These are phyloP conservation scores for Fusarium cyanostomum DNA, from an alignment of 2,329 filamentous ascomycete species.

Conservation along the genomic window DNA sequence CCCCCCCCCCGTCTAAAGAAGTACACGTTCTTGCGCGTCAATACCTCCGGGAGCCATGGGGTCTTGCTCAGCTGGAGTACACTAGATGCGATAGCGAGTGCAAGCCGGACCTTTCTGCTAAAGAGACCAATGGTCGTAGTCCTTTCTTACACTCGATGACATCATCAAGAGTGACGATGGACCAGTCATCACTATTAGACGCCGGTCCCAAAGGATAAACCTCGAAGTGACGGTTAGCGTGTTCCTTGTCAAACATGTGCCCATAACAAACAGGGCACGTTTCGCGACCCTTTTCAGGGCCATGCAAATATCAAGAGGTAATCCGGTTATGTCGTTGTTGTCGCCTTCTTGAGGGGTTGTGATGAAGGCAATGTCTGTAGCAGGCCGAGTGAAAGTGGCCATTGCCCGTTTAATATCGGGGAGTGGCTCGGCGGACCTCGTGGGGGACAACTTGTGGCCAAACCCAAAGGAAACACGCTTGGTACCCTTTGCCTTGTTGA, in stretches of 20 bases:
- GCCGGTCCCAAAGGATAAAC: not conserved
- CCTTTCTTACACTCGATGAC: not conserved
- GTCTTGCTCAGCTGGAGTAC: constrained; percentile 33
- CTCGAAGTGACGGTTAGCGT: not conserved
- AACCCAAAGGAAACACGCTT: not conserved
- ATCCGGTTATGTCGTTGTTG: accelerated
- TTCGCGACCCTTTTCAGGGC: not conserved
- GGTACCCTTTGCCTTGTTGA: not conserved
- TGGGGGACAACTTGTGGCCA: not conserved
- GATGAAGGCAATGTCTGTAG: not conserved
- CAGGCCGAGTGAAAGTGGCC: not conserved
- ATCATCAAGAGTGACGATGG: constrained; percentile 7
- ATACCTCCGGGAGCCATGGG: constrained; percentile 14
- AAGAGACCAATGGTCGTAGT: not conserved
- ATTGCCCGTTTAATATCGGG: not conserved
- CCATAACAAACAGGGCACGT: constrained; percentile 10
- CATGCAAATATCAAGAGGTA: constrained; percentile 6
- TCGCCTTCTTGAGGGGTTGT: not conserved
- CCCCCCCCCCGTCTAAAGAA: constrained; percentile 21
- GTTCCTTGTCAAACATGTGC: constrained; percentile 4
- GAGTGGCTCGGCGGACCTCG: accelerated
- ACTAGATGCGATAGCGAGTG: constrained; percentile 20
- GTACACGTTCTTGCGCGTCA: not conserved
- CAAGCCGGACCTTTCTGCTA: constrained; percentile 13
- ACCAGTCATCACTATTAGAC: constrained; percentile 4